Evolutionary conservation across 106 monocot species (phyloP), one percentile per base, ranked within the genome.

Genomic region (Xerophyta viscosa): DNA sequence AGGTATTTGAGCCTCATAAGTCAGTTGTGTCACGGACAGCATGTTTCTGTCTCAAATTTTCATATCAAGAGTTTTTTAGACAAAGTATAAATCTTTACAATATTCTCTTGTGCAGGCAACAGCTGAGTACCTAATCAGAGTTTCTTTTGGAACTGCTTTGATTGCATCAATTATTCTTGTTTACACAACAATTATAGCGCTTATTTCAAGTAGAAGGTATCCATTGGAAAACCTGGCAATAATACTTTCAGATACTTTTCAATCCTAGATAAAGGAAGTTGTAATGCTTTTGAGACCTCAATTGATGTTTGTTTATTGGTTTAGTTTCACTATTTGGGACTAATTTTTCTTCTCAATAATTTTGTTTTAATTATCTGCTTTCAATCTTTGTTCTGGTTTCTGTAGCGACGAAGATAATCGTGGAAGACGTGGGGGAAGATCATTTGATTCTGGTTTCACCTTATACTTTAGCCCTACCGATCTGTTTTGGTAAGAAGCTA

Each of bases 401-500:
- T 66, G 18, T 52, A 93, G 93, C 60, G 93, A 93, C 27, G 90
- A 90, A 41, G 89, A 98, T 43, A 82, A 81, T 57, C 85, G 96
- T 47, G 88, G 86, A 47, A 88, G 88, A 61, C 88, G 90, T 51
- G 66, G 83, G 52, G 75, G 88, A 46, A 75, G 90, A 66, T 81
- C 90, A 56, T 98, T 79, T 72, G 60, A 72, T 42, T 86, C 96
- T 27, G 78, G 62, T 30, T 49, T 87, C 39, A 60, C 70, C 46
- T 19, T 80, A 24, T 70, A 78, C 73, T 73, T 90, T 37, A 56
- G 65, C 9, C 89, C 90, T 36, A 55, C 90, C 33, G 96, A 98
- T 77, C 69, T 98, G 57, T 90, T 98, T 69, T 98, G 96, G 96
- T 90, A 79, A n/a, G n/a, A n/a, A n/a, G n/a, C n/a, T n/a, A n/a